Conservation (phyloP, 257 asterid genomes). For the Forsythia viridissima region DNA sequence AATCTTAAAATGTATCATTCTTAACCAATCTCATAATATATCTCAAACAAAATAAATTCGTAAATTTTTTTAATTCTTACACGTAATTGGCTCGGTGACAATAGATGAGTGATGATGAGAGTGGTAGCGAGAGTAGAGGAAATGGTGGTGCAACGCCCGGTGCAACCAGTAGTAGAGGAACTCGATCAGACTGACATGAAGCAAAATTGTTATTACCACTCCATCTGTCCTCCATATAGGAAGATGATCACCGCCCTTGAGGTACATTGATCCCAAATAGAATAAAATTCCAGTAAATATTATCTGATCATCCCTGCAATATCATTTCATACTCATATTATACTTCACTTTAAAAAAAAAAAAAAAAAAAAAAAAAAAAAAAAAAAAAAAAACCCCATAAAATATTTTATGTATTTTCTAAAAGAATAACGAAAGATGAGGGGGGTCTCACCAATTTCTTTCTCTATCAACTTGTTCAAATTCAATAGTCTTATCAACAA, state of each 20-base stretch:
- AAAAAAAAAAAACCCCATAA: too few species aligned
- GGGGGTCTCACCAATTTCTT: slow-evolving; percentile 27
- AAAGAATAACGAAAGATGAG: not conserved
- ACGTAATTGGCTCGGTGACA: slow-evolving; percentile 41
- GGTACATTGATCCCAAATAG: slow-evolving; percentile 10
- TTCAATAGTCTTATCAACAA: slow-evolving; percentile 39
- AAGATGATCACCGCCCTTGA: not conserved
- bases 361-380: too few species aligned
- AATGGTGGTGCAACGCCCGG: slow-evolving; percentile 45
- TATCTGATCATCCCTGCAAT: slow-evolving; percentile 44
- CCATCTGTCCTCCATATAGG: slow-evolving; percentile 39
- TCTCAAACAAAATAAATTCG: too few species aligned
- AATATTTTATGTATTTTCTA: too few species aligned
- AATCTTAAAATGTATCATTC: too few species aligned
- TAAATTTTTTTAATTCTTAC: slow-evolving; percentile 12
- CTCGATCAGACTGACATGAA: slow-evolving; percentile 35
- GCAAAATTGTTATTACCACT: slow-evolving; percentile 7
- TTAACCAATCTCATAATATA: too few species aligned
- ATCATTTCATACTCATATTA: not conserved
- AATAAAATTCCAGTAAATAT: slow-evolving; percentile 30
- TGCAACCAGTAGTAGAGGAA: slow-evolving; percentile 46
- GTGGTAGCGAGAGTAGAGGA: slow-evolving; percentile 43
- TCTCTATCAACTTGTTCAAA: slow-evolving; percentile 47
- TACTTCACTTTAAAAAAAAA: not conserved
- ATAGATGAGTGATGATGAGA: slow-evolving; percentile 46